Evolutionary conservation across 78 protist genomes (phyloP), one percentile per base, ranked within the genome.

Genomic region (Polysphondylium violaceum): DNA sequence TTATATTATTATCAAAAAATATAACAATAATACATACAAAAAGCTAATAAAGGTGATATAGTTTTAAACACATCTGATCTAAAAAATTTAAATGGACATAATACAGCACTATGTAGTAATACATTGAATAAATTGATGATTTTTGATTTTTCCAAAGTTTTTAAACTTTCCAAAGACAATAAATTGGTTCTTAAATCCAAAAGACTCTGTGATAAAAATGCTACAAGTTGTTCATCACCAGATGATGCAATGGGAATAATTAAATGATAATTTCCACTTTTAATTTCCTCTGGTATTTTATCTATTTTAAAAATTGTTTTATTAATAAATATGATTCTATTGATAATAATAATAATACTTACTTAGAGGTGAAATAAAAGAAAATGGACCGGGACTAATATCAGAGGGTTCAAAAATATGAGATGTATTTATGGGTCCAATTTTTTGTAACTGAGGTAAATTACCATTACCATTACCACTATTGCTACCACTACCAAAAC

Each of bases 161-260:
- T 65, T n/a, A 65, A 38, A 38, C 29, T 65, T 6, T 36, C 31
- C 21, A 4, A 4, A 21, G 33, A 19, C 17, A 43, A 63, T 14
- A 65, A 25, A 65, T 64, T 56, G 0, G 68, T 33, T 68, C 79
- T 72, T 33, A 63, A 55, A 19, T 83, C 91, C n/a, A 50, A 17
- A 21, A 83, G 41, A 27, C 75, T 64, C 17, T n/a, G 27, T 1
- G 74, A 56, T 9, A 83, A 65, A 0, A 64, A 44, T 2, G 79
- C 23, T 40, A 83, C 77, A 0, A 71, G 33, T 51, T 69, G 12
- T 12, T 83, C 91, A 43, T 83, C 91, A 40, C 91, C 91, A 47
- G 60, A 69, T 14, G 79, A 29, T 3, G 91, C 75, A 25, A 83
- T 41, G 27, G 76, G 74, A 58, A 56, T 25, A 36, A 83, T 83